phyloP scores from a whole-genome alignment of 495 filamentous ascomycete genomes.

The Collariella sp. region DNA sequence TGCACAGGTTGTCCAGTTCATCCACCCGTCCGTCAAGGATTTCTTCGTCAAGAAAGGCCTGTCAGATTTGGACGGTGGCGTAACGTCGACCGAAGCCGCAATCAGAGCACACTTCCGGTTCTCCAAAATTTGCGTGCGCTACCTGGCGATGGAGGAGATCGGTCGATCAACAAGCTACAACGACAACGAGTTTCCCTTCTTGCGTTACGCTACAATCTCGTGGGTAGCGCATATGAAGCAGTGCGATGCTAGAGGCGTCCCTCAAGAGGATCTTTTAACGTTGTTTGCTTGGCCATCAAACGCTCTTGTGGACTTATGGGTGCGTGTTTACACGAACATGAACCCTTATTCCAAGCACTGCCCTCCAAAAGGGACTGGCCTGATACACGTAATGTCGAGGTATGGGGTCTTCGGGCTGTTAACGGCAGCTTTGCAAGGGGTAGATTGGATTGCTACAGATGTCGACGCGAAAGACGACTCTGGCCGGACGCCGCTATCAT shows the following conservation, averaged over 20 bases:
- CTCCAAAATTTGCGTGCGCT: constrained; percentile 19
- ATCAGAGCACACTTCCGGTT: constrained; percentile 15
- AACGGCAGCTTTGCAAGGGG: not conserved
- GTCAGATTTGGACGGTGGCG: not conserved
- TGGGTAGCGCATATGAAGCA: constrained; percentile 8
- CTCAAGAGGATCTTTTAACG: constrained; percentile 8
- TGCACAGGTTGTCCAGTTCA: constrained; percentile 28
- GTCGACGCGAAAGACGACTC: not conserved
- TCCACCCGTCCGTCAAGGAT: constrained; percentile 37
- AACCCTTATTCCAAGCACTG: not conserved
- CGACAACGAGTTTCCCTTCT: constrained; percentile 4
- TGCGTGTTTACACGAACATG: not conserved
- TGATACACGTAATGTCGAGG: constrained; percentile 7
- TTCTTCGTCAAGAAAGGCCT: constrained; percentile 27
- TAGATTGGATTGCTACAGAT: not conserved
- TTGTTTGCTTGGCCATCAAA: constrained; percentile 1
- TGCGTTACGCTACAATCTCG: constrained; percentile 9
- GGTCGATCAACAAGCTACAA: not conserved
- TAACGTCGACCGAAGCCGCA: constrained; percentile 4
- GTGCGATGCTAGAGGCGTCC: constrained; percentile 3
- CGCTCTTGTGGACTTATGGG: not conserved
- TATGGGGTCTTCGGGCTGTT: constrained; percentile 2
- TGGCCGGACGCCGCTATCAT: constrained; percentile 5
- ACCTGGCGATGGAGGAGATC: constrained; percentile 6
- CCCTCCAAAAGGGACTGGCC: not conserved